Evolutionary conservation across 306 rosid species (phyloP).

Genomic region (Malus asiatica): DNA sequence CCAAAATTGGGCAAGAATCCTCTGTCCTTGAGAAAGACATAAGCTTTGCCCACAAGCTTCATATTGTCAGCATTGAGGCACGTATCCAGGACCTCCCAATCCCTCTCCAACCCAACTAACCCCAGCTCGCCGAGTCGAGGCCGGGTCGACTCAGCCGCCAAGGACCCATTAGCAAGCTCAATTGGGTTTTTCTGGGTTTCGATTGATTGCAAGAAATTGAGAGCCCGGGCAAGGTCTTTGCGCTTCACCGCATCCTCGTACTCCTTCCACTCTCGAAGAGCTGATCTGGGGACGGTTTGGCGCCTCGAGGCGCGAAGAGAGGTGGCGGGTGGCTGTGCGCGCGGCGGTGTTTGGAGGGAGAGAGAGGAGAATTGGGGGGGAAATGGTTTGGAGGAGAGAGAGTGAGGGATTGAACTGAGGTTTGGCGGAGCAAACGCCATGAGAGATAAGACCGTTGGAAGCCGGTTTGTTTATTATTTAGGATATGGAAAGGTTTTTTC

Average conservation of each 20-base stretch:
- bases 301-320: neutral
- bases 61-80: constrained; percentile 93
- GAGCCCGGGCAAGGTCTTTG: constrained; percentile 85
- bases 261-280: constrained; percentile 79
- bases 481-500: neutral
- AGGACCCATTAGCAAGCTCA: constrained; percentile 25
- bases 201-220: constrained; percentile 52
- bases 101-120: constrained; percentile 58
- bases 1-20: constrained; percentile 87
- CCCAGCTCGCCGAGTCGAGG: constrained; percentile 45
- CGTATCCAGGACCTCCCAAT: constrained; percentile 90
- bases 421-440: constrained; percentile 35
- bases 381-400: constrained; percentile 2
- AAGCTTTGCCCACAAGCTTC: constrained; percentile 84
- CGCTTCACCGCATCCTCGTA: constrained; percentile 94
- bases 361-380: neutral
- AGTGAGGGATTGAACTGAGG: constrained; percentile 25
- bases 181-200: constrained; percentile 27
- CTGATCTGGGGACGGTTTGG: constrained; percentile 9
- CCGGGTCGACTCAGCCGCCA: constrained; percentile 29
- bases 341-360: neutral
- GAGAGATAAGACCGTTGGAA: neutral
- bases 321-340: neutral
- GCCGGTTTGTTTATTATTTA: neutral
- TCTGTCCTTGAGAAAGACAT: constrained; percentile 58